Conservation (phyloP, 768 basidiomycete species). For the Lactifluus subvellereus region DNA sequence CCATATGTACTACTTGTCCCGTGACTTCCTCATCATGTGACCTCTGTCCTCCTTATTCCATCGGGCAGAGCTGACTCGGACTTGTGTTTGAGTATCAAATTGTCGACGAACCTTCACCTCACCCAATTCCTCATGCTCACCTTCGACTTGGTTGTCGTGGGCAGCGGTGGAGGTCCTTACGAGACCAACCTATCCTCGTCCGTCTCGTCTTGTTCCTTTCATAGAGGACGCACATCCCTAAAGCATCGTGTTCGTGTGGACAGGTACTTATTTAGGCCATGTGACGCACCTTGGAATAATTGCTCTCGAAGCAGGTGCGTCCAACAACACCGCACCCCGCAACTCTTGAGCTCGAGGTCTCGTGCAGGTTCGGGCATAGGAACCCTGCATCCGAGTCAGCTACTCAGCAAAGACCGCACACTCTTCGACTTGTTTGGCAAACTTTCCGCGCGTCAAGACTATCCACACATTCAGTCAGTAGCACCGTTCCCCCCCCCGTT, state of each 20-base stretch:
- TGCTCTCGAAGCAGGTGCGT: conserved; percentile 82
- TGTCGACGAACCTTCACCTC: neutral
- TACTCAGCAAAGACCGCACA: conserved; percentile 51
- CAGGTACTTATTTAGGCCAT: conserved; percentile 87
- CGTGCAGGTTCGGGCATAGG: conserved; percentile 78
- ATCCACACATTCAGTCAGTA: conserved; percentile 47
- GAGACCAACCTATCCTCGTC: conserved; percentile 88
- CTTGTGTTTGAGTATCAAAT: conserved; percentile 14
- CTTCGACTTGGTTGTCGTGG: conserved; percentile 76
- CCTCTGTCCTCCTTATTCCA: neutral
- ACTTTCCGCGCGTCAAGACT: conserved; percentile 41
- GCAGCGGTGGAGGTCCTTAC: conserved; percentile 74
- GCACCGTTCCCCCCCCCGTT: neutral
- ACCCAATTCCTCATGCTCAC: conserved; percentile 34
- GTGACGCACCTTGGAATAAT: conserved; percentile 59
- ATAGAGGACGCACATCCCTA: conserved; percentile 3
- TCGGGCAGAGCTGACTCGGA: conserved; percentile 12
- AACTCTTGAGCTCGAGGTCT: neutral
- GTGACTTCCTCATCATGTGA: no score
- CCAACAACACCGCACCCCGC: neutral
- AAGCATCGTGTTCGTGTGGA: neutral
- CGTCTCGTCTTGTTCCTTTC: conserved; percentile 30
- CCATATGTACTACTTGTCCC: no score
- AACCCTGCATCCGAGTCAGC: conserved; percentile 45
- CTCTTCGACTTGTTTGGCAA: conserved; percentile 56